A percentile compares a stretch with the other conserved stretches of the same genome.
Conservation (phyloP, 2,329 filamentous ascomycete species). For the Apiospora aurea region DNA sequence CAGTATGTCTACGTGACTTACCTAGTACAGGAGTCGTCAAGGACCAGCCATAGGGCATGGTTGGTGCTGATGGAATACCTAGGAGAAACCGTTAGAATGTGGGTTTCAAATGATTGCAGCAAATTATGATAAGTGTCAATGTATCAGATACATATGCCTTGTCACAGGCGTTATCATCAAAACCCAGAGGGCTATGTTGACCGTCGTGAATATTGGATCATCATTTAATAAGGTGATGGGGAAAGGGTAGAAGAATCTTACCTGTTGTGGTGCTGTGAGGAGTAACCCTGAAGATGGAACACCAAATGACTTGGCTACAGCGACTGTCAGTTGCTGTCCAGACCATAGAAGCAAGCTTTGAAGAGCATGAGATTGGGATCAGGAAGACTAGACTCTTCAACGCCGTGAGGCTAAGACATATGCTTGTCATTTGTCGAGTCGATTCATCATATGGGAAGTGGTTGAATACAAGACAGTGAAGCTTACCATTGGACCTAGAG, state of each 20-base stretch:
- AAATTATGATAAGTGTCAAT: not conserved
- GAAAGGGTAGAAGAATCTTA: constrained; percentile 29
- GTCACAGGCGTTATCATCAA: constrained; percentile 86
- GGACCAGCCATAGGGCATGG: not conserved
- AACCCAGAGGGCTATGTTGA: constrained; percentile 78
- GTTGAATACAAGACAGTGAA: constrained; percentile 17
- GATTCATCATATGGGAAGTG: constrained; percentile 74
- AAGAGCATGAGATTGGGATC: not conserved
- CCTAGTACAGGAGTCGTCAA: not conserved
- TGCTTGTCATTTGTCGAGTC: constrained; percentile 91
- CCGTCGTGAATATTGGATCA: constrained; percentile 83
- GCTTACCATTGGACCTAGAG: constrained; percentile 19
- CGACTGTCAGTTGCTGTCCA: constrained; percentile 40
- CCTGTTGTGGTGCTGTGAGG: constrained; percentile 25
- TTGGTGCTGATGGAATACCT: not conserved
- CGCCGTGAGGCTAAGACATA: constrained; percentile 84
- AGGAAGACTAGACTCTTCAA: constrained; percentile 51
- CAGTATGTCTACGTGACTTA: not conserved
- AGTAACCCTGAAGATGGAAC: not conserved
- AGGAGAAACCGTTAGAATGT: constrained; percentile 1
- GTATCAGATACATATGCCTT: constrained; percentile 56
- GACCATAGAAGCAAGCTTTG: constrained; percentile 17
- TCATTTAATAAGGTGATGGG: constrained; percentile 55
- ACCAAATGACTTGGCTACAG: not conserved
- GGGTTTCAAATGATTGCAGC: not conserved